Base-by-base conservation (phyloP, 108 stramenopile species). In the Epithemia pelagica region DNA sequence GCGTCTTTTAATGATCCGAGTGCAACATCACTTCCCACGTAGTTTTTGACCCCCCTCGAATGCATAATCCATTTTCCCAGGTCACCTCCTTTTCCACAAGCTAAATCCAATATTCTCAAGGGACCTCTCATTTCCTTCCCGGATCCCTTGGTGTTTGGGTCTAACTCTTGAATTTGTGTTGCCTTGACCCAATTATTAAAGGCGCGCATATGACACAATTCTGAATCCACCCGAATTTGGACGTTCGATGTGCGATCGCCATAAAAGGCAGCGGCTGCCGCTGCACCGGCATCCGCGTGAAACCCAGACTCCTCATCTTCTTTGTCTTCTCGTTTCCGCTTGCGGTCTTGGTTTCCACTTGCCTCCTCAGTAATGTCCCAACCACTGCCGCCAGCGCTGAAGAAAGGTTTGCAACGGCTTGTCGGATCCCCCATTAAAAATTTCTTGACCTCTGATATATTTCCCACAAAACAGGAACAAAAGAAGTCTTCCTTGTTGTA, bases 131-230 rank as follows among this genome's bases (percentile, higher is more conserved):
- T 27, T 32, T 82, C 55, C 27, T 77, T 67, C 58, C 78, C 59
- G 32, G 71, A 65, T 32, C 74, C 1, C 22, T 59, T 58, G 37
- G 57, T 51, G 18, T 25, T 30, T 23, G 76, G 68, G 67, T 92
- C 79, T 37, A 89, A 73, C 59, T 90, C 87, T 62, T 78, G 73
- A 62, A 96, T 95, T 70, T 95, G 91, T 33, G 86, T 92, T n/a
- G 92, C 83, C 78, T 99, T 99, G 32, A 99, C 92, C 96, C 96
- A 99, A 68, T 96, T 96, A 75, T 99, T 99, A 73, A 96, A 95
- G 19, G 85, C 72, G 52, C 96, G 78, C 85, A 98, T 90, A 76
- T 99, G 99, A 65, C 84, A 98, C 27, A 98, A 75, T 15, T 73
- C 71, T 5, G 94, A 95, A 60, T 96, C 85, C 54, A 86, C 85